A percentile compares a stretch with the other conserved stretches of the same genome.
Evolutionary conservation across 495 filamentous ascomycete genomes (phyloP).

Genomic region (Oleoguttula mirabilis): DNA sequence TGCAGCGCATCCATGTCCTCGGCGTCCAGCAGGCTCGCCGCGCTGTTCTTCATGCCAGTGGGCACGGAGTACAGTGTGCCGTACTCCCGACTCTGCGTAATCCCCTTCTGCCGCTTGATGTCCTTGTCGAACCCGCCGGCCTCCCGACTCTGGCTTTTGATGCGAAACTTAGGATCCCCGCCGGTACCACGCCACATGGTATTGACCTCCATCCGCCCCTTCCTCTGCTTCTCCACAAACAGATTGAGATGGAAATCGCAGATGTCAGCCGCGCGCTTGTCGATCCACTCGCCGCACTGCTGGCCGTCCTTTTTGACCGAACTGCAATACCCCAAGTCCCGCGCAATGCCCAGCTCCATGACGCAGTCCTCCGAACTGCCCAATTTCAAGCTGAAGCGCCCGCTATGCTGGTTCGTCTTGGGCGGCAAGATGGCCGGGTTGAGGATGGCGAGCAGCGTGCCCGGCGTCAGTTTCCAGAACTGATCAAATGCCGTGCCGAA

Average conservation of each 20-base stretch:
- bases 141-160: neutral
- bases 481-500: slow-evolving; percentile 83
- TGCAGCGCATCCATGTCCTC: slow-evolving; percentile 22
- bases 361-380: slow-evolving; percentile 75
- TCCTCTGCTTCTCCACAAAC: slow-evolving; percentile 53
- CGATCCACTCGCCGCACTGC: slow-evolving; percentile 71
- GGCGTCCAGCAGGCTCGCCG: slow-evolving; percentile 56
- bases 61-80: slow-evolving; percentile 12
- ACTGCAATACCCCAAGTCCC: slow-evolving; percentile 86
- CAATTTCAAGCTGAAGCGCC: slow-evolving; percentile 70
- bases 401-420: slow-evolving; percentile 46
- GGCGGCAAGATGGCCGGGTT: slow-evolving; percentile 89
- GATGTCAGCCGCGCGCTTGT: slow-evolving; percentile 73
- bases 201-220: slow-evolving; percentile 69
- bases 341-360: slow-evolving; percentile 72
- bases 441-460: slow-evolving; percentile 82
- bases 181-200: slow-evolving; percentile 38
- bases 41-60: slow-evolving; percentile 32
- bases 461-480: slow-evolving; percentile 79
- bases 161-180: slow-evolving; percentile 20
- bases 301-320: slow-evolving; percentile 71
- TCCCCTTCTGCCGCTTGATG: neutral
- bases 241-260: slow-evolving; percentile 88
- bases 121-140: slow-evolving; percentile 1
- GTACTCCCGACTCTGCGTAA: slow-evolving; percentile 5